Percentiles rank a stretch among this genome's conserved stretches.
Evolutionary conservation across 352 stramenopile species (phyloP).

Genomic region (Phytophthora boehmeriae): DNA sequence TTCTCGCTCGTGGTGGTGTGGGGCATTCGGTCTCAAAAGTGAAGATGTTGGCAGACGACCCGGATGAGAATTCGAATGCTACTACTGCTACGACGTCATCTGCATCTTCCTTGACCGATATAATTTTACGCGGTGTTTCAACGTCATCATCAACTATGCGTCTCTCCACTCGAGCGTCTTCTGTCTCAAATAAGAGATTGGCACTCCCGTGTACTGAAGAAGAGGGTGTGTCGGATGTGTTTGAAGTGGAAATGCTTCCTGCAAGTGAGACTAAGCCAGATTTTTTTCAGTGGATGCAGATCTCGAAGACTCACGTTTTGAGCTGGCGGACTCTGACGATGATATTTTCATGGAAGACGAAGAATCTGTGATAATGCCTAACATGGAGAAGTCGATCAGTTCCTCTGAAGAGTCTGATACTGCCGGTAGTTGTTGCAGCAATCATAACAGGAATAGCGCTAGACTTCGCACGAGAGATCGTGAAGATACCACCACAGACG

Average conservation of each 20-base stretch:
- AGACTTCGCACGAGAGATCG: constrained; percentile 4
- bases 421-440: constrained; percentile 45
- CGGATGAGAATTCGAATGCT: constrained; percentile 40
- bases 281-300: constrained; percentile 24
- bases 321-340: constrained; percentile 41
- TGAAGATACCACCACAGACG: constrained; percentile 27
- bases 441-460: constrained; percentile 31
- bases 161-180: constrained; percentile 15
- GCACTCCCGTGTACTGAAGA: constrained; percentile 31
- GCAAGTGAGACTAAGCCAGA: constrained; percentile 21
- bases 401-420: constrained; percentile 52
- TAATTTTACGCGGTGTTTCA: constrained; percentile 30
- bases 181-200: constrained; percentile 19
- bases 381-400: constrained; percentile 35
- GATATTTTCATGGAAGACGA: constrained; percentile 29
- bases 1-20: constrained; percentile 31
- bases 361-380: constrained; percentile 34
- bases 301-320: constrained; percentile 24
- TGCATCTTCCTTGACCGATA: constrained; percentile 19
- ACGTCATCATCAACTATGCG: constrained; percentile 29
- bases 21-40: constrained; percentile 32
- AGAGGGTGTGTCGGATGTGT: constrained; percentile 31
- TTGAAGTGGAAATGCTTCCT: constrained; percentile 38
- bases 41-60: constrained; percentile 43
- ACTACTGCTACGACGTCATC: constrained; percentile 20